phyloP scores from a whole-genome alignment of 2,329 filamentous ascomycete genomes.

The Trichoderma sp. region DNA sequence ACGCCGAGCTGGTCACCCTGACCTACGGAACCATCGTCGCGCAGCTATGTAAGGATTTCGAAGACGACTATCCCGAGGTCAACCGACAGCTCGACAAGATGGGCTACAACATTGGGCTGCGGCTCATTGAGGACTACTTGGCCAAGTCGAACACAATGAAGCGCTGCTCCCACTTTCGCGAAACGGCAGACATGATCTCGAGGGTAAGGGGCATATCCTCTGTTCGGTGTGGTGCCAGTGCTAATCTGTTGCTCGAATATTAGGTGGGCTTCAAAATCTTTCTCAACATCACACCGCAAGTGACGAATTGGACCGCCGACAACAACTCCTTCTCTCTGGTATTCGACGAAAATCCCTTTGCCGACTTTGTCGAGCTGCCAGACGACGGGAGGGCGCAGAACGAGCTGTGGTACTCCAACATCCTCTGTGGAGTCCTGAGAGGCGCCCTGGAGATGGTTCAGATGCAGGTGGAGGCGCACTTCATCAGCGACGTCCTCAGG shows the following conservation, averaged over 20 bases:
- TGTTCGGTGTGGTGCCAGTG: background rate
- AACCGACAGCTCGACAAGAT: conserved; percentile 98
- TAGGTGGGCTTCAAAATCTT: conserved; percentile 99
- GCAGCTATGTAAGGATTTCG: conserved; percentile 94
- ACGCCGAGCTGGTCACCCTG: conserved; percentile 93
- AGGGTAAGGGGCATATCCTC: conserved; percentile 59
- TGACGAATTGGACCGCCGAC: conserved; percentile 95
- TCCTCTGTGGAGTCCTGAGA: conserved; percentile 87
- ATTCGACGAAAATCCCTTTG: conserved; percentile 95
- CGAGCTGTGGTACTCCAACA: conserved; percentile 98
- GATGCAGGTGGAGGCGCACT: conserved; percentile 98
- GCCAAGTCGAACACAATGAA: conserved; percentile 91
- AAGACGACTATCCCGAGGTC: conserved; percentile 89
- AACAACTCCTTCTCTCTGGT: conserved; percentile 95
- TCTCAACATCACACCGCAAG: conserved; percentile 89
- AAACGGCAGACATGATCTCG: conserved; percentile 95
- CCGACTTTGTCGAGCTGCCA: conserved; percentile 95
- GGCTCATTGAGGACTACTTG: conserved; percentile 95
- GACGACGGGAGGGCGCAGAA: conserved; percentile 95
- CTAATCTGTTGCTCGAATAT: conserved; percentile 32
- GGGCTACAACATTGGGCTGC: conserved; percentile 97
- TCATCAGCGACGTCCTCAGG: conserved; percentile 88
- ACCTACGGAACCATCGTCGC: conserved; percentile 98
- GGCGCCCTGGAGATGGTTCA: conserved; percentile 98
- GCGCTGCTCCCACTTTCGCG: conserved; percentile 87